Evolutionary conservation across 2,329 filamentous ascomycete genomes (phyloP), one percentile per base, ranked within the genome.

Genomic region (Microdochium nivale): DNA sequence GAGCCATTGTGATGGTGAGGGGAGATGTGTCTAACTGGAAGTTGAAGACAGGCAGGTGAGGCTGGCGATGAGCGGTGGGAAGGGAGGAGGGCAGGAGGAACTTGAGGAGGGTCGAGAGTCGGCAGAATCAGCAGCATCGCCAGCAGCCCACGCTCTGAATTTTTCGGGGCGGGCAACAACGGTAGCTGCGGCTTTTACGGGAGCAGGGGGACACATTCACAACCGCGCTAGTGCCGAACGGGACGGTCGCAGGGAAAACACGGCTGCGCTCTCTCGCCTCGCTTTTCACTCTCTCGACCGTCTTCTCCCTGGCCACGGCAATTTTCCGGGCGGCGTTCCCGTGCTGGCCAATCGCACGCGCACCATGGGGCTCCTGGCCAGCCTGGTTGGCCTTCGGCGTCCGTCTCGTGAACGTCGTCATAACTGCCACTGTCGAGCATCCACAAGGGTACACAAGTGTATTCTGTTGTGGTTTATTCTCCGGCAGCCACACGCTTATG

Each of bases 1-100:
- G 23, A 19, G 46, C 46, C 46, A 47, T 47, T 47, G 23, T 47
- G 46, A 47, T 5, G 46, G 46, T 47, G 46, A 44, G 40, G 40
- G 40, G 40, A 44, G 40, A 44, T 47, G 24, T 47, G 25, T 47
- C 25, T 27, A 47, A 47, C 24, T 25, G 46, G 46, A 19, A 30
- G 46, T 47, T 47, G 46, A 30, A 47, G 46, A 47, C 24, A 47
- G 46, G 30, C 24, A 47, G 19, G 24, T 9, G 46, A 47, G 30
- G 24, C 46, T 25, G 46, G 30, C 46, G 46, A 27, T 27, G 46
- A 25, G 25, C 24, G 24, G 46, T 11, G 19, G 14, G 25, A 30
- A 30, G 14, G 24, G 35, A 43, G 35, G 21, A 23, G n/a, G 21
- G 44, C 7, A 47, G 23, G 24, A 25, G 44, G 21, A 24, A 27